These are phyloP conservation scores for Setaria italica DNA, from an alignment of 202 grass and related monocot genomes.

Conservation along the genomic window DNA sequence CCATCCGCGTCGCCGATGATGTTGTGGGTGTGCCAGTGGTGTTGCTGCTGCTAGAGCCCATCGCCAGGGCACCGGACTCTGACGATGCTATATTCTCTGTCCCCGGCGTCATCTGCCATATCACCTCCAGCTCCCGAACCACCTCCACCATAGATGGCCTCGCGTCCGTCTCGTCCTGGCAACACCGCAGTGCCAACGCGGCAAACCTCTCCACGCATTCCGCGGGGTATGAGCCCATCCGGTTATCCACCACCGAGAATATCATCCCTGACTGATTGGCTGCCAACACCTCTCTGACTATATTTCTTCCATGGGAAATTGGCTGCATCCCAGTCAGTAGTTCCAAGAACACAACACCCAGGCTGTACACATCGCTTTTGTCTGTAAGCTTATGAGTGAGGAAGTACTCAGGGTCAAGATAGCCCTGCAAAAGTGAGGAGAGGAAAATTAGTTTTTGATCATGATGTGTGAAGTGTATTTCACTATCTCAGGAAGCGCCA, in stretches of 20 bases:
- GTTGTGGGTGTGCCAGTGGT: conserved; percentile 21
- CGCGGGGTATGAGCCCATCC: conserved; percentile 62
- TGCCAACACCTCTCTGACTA: conserved; percentile 83
- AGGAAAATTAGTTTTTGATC: neutral
- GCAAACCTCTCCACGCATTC: conserved; percentile 82
- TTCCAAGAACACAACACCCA: conserved; percentile 94
- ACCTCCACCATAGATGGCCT: conserved; percentile 87
- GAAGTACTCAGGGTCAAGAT: conserved; percentile 99
- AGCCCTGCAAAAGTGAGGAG: conserved; percentile 65
- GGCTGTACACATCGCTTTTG: conserved; percentile 97
- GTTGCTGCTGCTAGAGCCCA: conserved; percentile 30
- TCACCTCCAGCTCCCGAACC: conserved; percentile 72
- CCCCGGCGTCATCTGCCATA: conserved; percentile 76
- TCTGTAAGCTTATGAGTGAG: conserved; percentile 95
- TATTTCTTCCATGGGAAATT: conserved; percentile 94
- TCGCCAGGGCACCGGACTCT: neutral
- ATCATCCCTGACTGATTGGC: conserved; percentile 79
- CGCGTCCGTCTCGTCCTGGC: conserved; percentile 74
- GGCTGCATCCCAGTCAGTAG: conserved; percentile 94
- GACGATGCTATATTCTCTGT: conserved; percentile 46
- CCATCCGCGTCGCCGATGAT: conserved; percentile 30
- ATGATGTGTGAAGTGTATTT: neutral
- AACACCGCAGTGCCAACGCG: conserved; percentile 66
- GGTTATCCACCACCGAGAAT: conserved; percentile 63
- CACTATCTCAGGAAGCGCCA: neutral